Base-by-base conservation (phyloP, 2,329 filamentous ascomycete species). In the Periglandula ipomoeae region DNA sequence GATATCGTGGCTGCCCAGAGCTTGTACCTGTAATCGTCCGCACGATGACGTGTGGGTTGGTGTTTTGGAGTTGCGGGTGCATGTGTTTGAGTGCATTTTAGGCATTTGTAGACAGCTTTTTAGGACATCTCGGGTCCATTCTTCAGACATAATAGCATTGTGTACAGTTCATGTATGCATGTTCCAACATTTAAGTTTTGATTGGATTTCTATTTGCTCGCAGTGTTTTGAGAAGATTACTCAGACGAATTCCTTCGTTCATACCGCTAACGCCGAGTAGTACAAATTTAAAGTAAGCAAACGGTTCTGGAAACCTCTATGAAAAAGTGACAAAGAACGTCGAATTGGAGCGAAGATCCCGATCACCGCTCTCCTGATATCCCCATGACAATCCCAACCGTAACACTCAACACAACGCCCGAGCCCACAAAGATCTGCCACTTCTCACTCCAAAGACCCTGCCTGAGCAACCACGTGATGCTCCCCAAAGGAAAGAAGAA, bases 1-100 rank as follows among this genome's bases (percentile, higher is more conserved):
- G 93, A 97, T 65, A 90, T 98, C 65, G 91, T 98, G 51, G 89
- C 91, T 22, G 89, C 91, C 43, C 90, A 96, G 72, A 94, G 87
- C 59, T 72, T 97, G 67, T 97, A 96, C 65, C 75, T 96, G 65
- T 93, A 82, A 44, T 46, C 26, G 19, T 9, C 5, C 15, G n/a
- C n/a, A 10, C 20, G 15, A 23, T 3, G 24, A 10, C 23, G 6
- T 46, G 44, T 17, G 20, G 30, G 3, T 13, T 23, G 48, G 48
- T 42, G 43, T 46, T 32, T 35, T 50, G 48, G 48, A 46, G 48
- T 50, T 4, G 24, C 13, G 5, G 15, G 22, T 24, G n/a, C 26
- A 47, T 43, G 17, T 19, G n/a, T 43, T 27, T 8, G 26, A 41
- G 39, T 22, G 39, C 39, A n/a, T 24, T 27, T 24, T 6, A 9